These are phyloP conservation scores for Mucor irregularis DNA, from an alignment of 371 early-diverging fungal genomes.

Conservation along the genomic window DNA sequence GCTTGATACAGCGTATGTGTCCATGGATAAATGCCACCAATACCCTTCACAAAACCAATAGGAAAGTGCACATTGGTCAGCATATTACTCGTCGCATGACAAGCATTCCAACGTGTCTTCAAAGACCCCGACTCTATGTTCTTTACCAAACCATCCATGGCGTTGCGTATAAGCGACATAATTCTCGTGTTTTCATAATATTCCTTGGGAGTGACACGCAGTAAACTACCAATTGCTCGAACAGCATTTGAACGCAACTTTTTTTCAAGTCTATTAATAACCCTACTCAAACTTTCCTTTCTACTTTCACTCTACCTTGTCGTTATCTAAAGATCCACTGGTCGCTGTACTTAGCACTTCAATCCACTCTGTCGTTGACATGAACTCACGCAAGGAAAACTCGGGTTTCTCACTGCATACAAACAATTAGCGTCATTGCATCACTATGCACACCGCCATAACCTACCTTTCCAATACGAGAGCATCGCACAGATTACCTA, in stretches of 20 bases:
- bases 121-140: constrained; percentile 72
- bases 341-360: constrained; percentile 50
- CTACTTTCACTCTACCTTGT: too few relatives aligned
- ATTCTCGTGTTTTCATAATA: constrained; percentile 52
- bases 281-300: too few relatives aligned
- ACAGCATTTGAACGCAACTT: constrained; percentile 69
- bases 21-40: constrained; percentile 45
- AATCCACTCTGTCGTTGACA: constrained; percentile 44
- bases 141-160: constrained; percentile 57
- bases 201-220: constrained; percentile 55
- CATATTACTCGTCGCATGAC: constrained; percentile 73
- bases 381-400: constrained; percentile 36
- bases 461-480: constrained; percentile 56
- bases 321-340: constrained; percentile 69
- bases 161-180: constrained; percentile 53
- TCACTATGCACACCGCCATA: too few relatives aligned
- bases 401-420: constrained; percentile 27
- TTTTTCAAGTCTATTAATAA: too few relatives aligned
- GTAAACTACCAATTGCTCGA: constrained; percentile 70
- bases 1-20: constrained; percentile 56
- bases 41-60: constrained; percentile 46
- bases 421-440: neutral
- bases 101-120: constrained; percentile 86
- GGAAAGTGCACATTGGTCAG: constrained; percentile 63
- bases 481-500: constrained; percentile 74